Base-by-base conservation (phyloP, 441 rosid genomes). In the Biscutella auriculata region DNA sequence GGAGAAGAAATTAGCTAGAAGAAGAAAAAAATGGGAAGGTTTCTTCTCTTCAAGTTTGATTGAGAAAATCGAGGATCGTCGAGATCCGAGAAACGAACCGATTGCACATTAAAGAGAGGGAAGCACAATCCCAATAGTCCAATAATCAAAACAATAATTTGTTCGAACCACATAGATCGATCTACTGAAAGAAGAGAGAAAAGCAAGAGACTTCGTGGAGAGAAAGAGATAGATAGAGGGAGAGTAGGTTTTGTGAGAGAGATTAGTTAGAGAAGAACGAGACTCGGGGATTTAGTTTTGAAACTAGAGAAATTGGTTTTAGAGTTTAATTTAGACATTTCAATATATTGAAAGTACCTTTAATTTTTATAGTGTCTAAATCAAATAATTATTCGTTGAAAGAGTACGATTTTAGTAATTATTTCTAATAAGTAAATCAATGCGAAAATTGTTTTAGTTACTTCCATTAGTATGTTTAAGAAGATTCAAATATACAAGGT, bases 41-140 rank as follows among this genome's bases (percentile, higher is more conserved):
- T 16, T 14, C 23, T 12, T 53, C n/a, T n/a, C n/a, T 47, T 71
- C 76, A 46, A 47, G 53, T 67, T 11, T 47, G 65, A 45, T 45
- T 63, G 54, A 41, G 52, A 40, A 59, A 71, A 41, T 60, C 55
- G 72, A 21, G 53, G 66, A 67, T 56, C 80, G 69, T 73, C 69
- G 77, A 65, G 61, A 68, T 49, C 62, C 70, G 70, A 43, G 69
- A 40, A 64, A 44, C 63, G 60, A 69, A 68, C 64, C 68, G 65
- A 39, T 27, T 64, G 46, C 40, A 53, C 69, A 63, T 58, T 10
- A 23, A 44, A n/a, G n/a, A 37, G 50, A 45, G 19, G 16, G 40
- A 48, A 55, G 29, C 67, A 48, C 69, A 63, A 70, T 60, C 63
- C 60, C 41, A 28, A 54, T n/a, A 37, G 8, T 48, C 16, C 6